Percentiles rank a stretch among this genome's conserved stretches.
Conservation (phyloP, 345 rosid species). For the Luvunga scandens region DNA sequence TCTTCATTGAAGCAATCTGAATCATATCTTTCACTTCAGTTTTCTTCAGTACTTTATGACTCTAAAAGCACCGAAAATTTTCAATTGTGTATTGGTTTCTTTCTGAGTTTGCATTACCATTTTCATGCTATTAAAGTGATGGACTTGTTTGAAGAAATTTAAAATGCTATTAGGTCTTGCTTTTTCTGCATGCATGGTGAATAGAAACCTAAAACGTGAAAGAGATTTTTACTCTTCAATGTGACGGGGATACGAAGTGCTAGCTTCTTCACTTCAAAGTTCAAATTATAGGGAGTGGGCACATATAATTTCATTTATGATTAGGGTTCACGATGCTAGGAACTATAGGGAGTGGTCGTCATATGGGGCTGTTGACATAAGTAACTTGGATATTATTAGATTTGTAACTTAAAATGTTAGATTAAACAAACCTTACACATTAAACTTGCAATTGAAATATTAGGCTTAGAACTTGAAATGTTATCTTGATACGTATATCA, state of each 20-base stretch:
- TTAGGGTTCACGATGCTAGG: background rate
- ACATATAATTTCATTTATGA: background rate
- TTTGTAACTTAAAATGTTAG: no score
- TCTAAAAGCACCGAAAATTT: background rate
- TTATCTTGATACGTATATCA: no score
- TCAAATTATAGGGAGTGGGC: background rate
- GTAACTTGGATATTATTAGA: no score
- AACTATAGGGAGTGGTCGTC: background rate
- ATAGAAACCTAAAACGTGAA: background rate
- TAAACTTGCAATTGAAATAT: no score
- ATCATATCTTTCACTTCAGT: background rate
- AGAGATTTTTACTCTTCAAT: no score
- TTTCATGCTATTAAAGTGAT: background rate
- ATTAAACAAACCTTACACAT: no score
- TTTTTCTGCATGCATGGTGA: background rate
- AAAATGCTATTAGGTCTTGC: background rate
- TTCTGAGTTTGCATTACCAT: background rate
- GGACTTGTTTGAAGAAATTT: background rate
- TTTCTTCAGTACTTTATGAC: background rate
- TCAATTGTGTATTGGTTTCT: background rate
- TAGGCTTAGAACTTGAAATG: no score
- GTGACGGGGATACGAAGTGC: no score
- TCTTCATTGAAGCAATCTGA: background rate
- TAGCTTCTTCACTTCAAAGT: no score
- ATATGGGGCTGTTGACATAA: no score